These are phyloP conservation scores for Tetraselmis chui DNA, from an alignment of 139 green algal species.

Conservation along the genomic window DNA sequence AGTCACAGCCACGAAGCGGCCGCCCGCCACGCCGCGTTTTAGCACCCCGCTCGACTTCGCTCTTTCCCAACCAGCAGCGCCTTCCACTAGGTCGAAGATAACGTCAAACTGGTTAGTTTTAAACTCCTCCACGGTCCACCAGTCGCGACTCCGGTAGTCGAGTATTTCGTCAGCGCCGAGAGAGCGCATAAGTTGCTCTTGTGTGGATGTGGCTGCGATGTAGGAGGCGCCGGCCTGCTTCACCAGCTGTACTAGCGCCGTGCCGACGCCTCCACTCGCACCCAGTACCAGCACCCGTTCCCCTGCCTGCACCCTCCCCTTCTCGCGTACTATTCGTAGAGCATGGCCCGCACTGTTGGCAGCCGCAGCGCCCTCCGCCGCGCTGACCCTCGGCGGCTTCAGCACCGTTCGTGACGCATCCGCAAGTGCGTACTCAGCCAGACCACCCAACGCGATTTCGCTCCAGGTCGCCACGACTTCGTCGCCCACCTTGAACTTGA, in stretches of 20 bases:
- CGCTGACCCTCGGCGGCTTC: neutral
- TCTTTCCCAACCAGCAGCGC: neutral
- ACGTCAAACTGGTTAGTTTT: neutral
- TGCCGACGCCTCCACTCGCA: conserved; percentile 7
- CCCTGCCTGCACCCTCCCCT: neutral
- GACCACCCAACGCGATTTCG: conserved; percentile 1
- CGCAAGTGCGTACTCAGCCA: conserved; percentile 11
- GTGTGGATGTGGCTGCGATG: conserved; percentile 10
- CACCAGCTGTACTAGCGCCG: conserved; percentile 4
- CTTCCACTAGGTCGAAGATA: conserved; percentile 9
- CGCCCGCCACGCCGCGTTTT: conserved; percentile 4
- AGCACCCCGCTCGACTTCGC: neutral
- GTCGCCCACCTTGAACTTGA: conserved; percentile 10
- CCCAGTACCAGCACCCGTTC: conserved; percentile 14
- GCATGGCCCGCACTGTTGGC: conserved; percentile 7
- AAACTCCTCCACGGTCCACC: conserved; percentile 6
- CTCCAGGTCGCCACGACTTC: conserved; percentile 9
- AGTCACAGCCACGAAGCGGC: conserved; percentile 10
- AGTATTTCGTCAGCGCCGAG: conserved; percentile 12
- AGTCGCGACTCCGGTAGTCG: conserved; percentile 10
- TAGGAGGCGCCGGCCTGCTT: conserved; percentile 4
- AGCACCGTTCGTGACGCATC: neutral
- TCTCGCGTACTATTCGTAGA: neutral
- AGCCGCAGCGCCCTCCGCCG: conserved; percentile 4
- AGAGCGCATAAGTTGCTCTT: neutral